Evolutionary conservation across 2,329 filamentous ascomycete genomes (phyloP).

Genomic region (Chrysoporthe austroafricana): DNA sequence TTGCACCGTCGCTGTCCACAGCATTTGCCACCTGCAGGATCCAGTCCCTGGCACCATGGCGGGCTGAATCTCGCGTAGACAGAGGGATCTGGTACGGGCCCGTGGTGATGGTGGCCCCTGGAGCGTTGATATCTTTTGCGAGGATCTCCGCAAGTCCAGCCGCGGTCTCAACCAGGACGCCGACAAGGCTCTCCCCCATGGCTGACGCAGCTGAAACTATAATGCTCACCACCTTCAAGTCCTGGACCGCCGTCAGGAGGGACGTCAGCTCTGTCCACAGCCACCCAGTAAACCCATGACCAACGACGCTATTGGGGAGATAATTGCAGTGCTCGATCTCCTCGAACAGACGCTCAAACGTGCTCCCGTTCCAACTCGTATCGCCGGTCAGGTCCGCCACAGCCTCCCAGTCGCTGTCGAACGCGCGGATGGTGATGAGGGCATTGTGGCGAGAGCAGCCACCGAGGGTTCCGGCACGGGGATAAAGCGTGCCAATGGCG

Average conservation of each 20-base stretch:
- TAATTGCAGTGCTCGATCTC: constrained; percentile 54
- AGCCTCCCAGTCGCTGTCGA: constrained; percentile 56
- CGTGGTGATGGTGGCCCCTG: constrained; percentile 48
- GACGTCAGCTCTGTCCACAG: constrained; percentile 54
- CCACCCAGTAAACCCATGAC: constrained; percentile 64
- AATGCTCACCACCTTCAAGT: constrained; percentile 57
- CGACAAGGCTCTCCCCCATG: constrained; percentile 45
- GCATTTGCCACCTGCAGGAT: constrained; percentile 24
- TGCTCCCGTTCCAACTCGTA: constrained; percentile 50
- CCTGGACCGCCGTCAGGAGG: constrained; percentile 53
- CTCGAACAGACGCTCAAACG: constrained; percentile 55
- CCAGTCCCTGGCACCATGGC: constrained; percentile 41
- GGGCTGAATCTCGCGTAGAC: constrained; percentile 39
- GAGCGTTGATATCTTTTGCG: constrained; percentile 50
- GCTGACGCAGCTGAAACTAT: constrained; percentile 56
- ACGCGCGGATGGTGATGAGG: constrained; percentile 55
- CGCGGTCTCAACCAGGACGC: constrained; percentile 37
- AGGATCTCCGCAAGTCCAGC: constrained; percentile 53
- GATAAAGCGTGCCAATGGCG: constrained; percentile 60
- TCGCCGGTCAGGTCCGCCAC: constrained; percentile 60
- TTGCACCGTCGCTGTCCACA: constrained; percentile 1
- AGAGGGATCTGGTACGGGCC: constrained; percentile 64
- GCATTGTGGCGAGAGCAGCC: constrained; percentile 63
- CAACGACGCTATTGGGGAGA: constrained; percentile 41
- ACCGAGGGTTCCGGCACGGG: constrained; percentile 59